Evolutionary conservation across 495 filamentous ascomycete species (phyloP).

Genomic region (Talaromyces adpressus): DNA sequence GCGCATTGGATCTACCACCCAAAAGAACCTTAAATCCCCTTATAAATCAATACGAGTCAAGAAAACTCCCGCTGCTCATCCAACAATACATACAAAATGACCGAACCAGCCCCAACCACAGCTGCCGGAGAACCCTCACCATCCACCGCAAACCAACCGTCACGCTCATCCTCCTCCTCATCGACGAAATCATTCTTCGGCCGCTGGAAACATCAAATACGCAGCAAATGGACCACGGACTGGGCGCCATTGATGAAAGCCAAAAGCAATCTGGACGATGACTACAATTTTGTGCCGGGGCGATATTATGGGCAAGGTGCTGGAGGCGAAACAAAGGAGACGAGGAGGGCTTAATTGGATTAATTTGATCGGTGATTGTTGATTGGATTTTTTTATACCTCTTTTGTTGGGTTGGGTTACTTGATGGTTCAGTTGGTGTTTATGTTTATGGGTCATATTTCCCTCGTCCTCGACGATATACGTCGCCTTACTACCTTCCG

Average conservation of each 20-base stretch:
- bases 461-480: background rate
- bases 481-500: background rate
- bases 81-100: background rate
- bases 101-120: background rate
- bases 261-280: conserved; percentile 19
- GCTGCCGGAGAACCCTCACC: background rate
- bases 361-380: background rate
- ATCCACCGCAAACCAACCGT: background rate
- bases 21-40: background rate
- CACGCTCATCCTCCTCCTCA: background rate
- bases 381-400: no score
- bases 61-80: background rate
- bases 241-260: conserved; percentile 23
- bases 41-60: background rate
- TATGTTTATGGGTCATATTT: background rate
- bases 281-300: conserved; percentile 24
- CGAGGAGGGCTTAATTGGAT: background rate
- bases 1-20: background rate
- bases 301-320: conserved; percentile 20
- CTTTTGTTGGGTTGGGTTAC: background rate
- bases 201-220: background rate
- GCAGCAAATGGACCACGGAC: conserved; percentile 8
- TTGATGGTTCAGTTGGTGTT: background rate
- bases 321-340: no score
- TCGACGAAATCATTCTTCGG: background rate